Evolutionary conservation across 495 filamentous ascomycete species (phyloP).

Genomic region (Xylaria sp.): DNA sequence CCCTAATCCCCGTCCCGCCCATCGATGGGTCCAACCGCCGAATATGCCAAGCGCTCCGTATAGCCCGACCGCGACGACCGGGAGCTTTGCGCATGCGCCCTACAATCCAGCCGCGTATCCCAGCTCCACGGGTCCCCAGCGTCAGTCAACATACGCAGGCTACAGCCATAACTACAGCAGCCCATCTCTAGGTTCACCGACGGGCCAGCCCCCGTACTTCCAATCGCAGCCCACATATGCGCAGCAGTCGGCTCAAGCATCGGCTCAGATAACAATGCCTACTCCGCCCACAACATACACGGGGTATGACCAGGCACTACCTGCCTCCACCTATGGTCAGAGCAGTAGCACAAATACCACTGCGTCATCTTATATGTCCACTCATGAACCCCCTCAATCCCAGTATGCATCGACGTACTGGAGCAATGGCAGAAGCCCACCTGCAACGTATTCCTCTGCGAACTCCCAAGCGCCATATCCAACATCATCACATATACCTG

Average conservation of each 20-base stretch:
- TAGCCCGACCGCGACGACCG: conserved; percentile 36
- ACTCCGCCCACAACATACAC: conserved; percentile 39
- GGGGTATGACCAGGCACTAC: conserved; percentile 45
- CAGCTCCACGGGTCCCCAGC: conserved; percentile 46
- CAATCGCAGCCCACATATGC: conserved; percentile 42
- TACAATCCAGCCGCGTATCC: conserved; percentile 62
- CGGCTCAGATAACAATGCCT: conserved; percentile 34
- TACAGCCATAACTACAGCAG: conserved; percentile 47
- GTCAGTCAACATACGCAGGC: conserved; percentile 52
- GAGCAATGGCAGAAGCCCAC: conserved; percentile 34
- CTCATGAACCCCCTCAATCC: conserved; percentile 34
- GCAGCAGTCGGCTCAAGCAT: conserved; percentile 39
- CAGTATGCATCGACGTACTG: conserved; percentile 32
- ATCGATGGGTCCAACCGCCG: conserved; percentile 40
- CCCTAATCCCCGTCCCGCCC: conserved; percentile 48
- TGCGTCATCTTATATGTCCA: conserved; percentile 26
- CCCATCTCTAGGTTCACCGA: conserved; percentile 47
- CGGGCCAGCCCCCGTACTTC: conserved; percentile 47
- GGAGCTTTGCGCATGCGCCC: conserved; percentile 45
- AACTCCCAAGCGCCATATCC: conserved; percentile 55
- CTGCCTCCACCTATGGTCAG: conserved; percentile 44
- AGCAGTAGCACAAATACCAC: conserved; percentile 15
- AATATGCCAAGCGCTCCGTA: conserved; percentile 34
- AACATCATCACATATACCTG: conserved; percentile 53
- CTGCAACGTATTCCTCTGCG: conserved; percentile 41